A percentile compares a stretch with the other conserved stretches of the same genome.
These are phyloP conservation scores for Saccharomyces eubayanus DNA, from an alignment of 805 yeast genomes.

Conservation along the genomic window DNA sequence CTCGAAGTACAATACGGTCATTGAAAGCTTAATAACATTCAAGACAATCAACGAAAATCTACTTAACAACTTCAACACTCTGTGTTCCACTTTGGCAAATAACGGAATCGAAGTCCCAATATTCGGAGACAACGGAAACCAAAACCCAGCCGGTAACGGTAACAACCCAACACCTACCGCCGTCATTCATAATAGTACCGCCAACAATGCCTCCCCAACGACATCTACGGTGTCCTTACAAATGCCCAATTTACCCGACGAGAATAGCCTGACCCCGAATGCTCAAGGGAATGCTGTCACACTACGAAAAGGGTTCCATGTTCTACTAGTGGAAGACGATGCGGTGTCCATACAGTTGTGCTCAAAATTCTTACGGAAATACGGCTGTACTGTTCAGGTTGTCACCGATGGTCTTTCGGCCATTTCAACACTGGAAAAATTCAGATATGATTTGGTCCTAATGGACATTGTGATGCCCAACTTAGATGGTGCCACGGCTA, in stretches of 20 bases:
- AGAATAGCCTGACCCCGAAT: constrained; percentile 6
- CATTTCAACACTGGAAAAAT: constrained; percentile 62
- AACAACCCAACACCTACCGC: background rate
- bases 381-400: constrained; percentile 87
- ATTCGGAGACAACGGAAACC: constrained; percentile 2
- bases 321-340: constrained; percentile 72
- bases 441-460: constrained; percentile 64
- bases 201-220: background rate
- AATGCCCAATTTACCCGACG: constrained; percentile 9
- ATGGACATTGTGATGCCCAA: constrained; percentile 91
- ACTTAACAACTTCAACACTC: constrained; percentile 41
- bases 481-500: constrained; percentile 82
- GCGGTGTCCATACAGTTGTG: constrained; percentile 76
- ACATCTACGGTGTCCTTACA: constrained; percentile 8
- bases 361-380: constrained; percentile 69
- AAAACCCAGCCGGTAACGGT: constrained; percentile 4
- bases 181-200: background rate
- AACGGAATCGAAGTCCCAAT: constrained; percentile 60
- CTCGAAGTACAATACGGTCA: constrained; percentile 53
- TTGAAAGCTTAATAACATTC: constrained; percentile 51
- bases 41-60: constrained; percentile 51
- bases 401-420: constrained; percentile 91
- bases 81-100: constrained; percentile 43
- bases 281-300: constrained; percentile 6
- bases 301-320: constrained; percentile 49